Percentiles rank a stretch among this genome's conserved stretches.
Evolutionary conservation across 768 basidiomycete genomes (phyloP).

Genomic region (Boletus subcaerulescens): DNA sequence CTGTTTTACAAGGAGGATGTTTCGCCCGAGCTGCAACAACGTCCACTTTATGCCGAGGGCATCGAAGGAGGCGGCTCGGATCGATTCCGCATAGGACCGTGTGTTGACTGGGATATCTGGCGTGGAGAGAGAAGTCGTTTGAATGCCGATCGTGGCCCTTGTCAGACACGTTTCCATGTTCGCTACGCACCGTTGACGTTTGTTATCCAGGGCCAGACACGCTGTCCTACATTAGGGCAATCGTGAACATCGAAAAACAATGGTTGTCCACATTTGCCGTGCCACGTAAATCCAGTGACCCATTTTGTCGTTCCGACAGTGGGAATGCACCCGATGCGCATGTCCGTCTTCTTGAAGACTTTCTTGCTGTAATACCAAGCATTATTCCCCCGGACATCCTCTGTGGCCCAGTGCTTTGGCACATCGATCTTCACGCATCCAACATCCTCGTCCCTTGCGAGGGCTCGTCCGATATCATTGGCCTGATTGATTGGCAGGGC

Average conservation of each 20-base stretch:
- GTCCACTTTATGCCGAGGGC: slow-evolving; percentile 19
- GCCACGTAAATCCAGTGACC: not conserved
- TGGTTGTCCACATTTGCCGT: not conserved
- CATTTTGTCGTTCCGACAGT: not conserved
- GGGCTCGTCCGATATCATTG: slow-evolving; percentile 2
- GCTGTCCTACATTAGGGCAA: not conserved
- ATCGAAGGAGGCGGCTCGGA: slow-evolving; percentile 33
- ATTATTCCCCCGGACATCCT: slow-evolving; percentile 5
- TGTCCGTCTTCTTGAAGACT: slow-evolving; percentile 5
- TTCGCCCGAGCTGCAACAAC: slow-evolving; percentile 3
- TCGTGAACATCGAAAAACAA: not conserved
- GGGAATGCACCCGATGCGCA: slow-evolving; percentile 5
- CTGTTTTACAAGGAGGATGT: slow-evolving; percentile 34
- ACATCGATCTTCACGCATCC: slow-evolving; percentile 12
- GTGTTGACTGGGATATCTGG: slow-evolving; percentile 12
- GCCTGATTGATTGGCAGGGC: slow-evolving; percentile 19
- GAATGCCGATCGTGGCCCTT: slow-evolving; percentile 28
- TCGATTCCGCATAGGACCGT: slow-evolving; percentile 10
- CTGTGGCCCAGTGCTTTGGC: slow-evolving; percentile 12
- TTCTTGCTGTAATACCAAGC: not conserved
- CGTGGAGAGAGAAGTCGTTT: no score
- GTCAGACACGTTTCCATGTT: slow-evolving; percentile 15
- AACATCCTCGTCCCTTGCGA: slow-evolving; percentile 9
- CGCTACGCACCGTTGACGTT: no score
- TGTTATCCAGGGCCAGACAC: not conserved